These are phyloP conservation scores for Morella rubra DNA, from an alignment of 306 rosid species.

Conservation along the genomic window DNA sequence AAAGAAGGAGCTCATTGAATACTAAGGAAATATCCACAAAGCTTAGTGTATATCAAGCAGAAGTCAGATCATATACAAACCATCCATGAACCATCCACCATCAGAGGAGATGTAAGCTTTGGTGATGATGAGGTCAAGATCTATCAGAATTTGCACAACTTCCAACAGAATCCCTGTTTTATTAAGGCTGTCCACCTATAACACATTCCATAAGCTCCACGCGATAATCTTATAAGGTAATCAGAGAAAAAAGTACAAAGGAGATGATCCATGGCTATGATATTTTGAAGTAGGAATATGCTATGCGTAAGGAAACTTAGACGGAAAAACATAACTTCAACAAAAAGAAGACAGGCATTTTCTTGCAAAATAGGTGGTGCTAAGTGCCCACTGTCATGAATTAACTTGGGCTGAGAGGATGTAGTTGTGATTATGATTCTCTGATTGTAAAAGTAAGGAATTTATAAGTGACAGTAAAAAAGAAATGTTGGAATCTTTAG, in stretches of 20 bases:
- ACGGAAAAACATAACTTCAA: conserved; percentile 8
- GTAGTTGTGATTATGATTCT: neutral
- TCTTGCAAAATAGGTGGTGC: neutral
- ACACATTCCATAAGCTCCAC: conserved; percentile 18
- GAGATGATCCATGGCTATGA: neutral
- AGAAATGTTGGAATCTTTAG: neutral
- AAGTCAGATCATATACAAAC: conserved; percentile 37
- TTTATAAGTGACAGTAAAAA: neutral
- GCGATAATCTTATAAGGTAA: conserved; percentile 9
- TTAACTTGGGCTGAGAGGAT: conserved; percentile 6
- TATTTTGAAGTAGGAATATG: conserved; percentile 7
- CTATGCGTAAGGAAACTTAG: neutral
- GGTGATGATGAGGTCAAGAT: conserved; percentile 74
- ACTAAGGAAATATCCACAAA: neutral
- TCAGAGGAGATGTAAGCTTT: conserved; percentile 85
- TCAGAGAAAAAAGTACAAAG: neutral
- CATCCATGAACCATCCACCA: conserved; percentile 95
- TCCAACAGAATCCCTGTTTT: conserved; percentile 88
- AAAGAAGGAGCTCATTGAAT: neutral
- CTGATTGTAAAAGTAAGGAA: neutral
- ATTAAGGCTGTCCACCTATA: conserved; percentile 70
- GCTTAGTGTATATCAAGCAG: conserved; percentile 9
- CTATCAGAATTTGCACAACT: conserved; percentile 74
- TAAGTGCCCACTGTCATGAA: conserved; percentile 12
- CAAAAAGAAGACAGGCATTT: neutral